Evolutionary conservation across 108 stramenopile genomes (phyloP), one percentile per base, ranked within the genome.

Genomic region (Cyclotella baltica): DNA sequence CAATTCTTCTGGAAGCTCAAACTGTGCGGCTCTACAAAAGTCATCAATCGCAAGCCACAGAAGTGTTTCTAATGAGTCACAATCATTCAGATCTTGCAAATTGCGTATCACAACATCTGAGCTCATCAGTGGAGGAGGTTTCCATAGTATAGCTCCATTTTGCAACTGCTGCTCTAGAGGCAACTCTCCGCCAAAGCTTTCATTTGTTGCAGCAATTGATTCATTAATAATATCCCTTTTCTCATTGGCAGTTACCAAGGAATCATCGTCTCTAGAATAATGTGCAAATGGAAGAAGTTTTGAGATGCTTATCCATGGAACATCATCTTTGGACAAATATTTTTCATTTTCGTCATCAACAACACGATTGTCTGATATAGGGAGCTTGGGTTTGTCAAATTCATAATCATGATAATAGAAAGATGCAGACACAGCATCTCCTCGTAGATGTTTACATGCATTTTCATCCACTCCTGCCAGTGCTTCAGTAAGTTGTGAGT

Each of bases 371-470:
- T 80, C 68, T 0, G 74, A 69, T 4, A 87, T 53, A 29, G 87
- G 87, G 34, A 87, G 83, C 30, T 66, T 58, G 22, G 76, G 68
- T 43, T 83, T 62, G 16, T 93, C 85, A 52, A 80, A 93, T 83
- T 93, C 93, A 53, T 91, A 93, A 47, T 66, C 74, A 63, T 91
- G 90, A 57, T 79, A 88, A 6, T 64, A 43, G 31, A 93, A 87
- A 0, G 90, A 90, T 57, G 88, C 85, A 64, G 70, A 50, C 0
- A 90, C 67, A 18, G 87, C 90, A 30, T 37, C 53, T 1, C 84
- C 83, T 37, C 90, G 79, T 4, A 63, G 16, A 11, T 53, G 65
- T 53, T 58, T 72, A 57, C 79, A 80, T 48, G 40, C 19, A 25
- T 53, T 69, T 37, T 80, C 72, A 47, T 19, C 67, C 57, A 20